Evolutionary conservation across 352 stramenopile genomes (phyloP).

Genomic region (Thalassiosira hispida): DNA sequence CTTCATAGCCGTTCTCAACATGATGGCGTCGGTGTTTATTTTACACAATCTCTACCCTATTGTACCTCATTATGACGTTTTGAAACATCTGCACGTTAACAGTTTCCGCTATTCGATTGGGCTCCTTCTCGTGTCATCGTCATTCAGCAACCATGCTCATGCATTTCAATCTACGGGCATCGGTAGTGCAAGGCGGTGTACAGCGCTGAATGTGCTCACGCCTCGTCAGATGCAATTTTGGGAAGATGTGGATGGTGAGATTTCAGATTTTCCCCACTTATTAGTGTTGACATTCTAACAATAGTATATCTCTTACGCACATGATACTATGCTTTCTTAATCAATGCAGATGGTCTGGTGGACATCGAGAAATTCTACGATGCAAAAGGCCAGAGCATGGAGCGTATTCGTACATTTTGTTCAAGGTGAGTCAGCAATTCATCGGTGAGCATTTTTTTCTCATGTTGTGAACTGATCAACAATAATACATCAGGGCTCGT

Average conservation of each 20-base stretch:
- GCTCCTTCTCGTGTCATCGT: neutral
- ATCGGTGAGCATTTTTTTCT: constrained; percentile 16
- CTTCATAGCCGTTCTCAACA: too few relatives aligned
- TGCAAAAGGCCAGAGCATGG: constrained; percentile 59
- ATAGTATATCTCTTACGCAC: neutral
- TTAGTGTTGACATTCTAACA: neutral
- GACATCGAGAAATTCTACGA: constrained; percentile 76
- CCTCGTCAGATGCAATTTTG: constrained; percentile 83
- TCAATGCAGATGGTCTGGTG: constrained; percentile 54
- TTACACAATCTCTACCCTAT: too few relatives aligned
- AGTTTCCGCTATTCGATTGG: neutral
- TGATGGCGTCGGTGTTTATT: too few relatives aligned
- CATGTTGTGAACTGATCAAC: constrained; percentile 3
- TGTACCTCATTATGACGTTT: too few relatives aligned
- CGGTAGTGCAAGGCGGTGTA: neutral
- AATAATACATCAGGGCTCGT: constrained; percentile 44
- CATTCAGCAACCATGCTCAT: neutral
- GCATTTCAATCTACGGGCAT: constrained; percentile 21
- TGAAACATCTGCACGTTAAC: too few relatives aligned
- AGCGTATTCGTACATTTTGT: constrained; percentile 76
- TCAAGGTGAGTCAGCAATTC: constrained; percentile 54
- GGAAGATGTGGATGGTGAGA: constrained; percentile 73
- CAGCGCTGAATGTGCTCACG: constrained; percentile 50
- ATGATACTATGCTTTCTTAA: neutral
- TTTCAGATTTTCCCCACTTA: neutral